phyloP scores from a whole-genome alignment of 148 eudicot genomes.

The Amaranthus palmeri region DNA sequence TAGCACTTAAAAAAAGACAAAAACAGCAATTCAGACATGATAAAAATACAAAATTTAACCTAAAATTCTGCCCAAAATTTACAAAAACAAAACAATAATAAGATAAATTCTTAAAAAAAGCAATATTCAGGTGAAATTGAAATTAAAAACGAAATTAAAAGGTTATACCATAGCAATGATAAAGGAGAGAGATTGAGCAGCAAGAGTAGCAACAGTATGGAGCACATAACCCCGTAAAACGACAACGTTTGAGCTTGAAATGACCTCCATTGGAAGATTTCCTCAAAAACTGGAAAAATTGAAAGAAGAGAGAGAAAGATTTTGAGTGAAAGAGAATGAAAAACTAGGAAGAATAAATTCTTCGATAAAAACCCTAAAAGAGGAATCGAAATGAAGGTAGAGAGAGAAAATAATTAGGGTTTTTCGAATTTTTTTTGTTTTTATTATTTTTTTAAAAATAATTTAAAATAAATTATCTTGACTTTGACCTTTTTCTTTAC shows the following conservation, averaged over 20 bases:
- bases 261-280: constrained; percentile 21
- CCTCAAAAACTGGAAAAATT: constrained; percentile 4
- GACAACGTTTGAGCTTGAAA: constrained; percentile 19
- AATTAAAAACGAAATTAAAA: neutral
- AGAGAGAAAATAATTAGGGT: constrained; percentile 16
- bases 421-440: constrained; percentile 1
- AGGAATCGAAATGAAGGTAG: constrained; percentile 24
- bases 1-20: too few relatives aligned
- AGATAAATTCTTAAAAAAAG: neutral
- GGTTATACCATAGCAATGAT: constrained; percentile 22
- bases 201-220: constrained; percentile 17
- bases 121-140: neutral
- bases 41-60: neutral
- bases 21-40: constrained; percentile 4
- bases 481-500: too few relatives aligned
- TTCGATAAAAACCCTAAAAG: constrained; percentile 23
- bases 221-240: constrained; percentile 18
- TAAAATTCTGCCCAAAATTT: neutral
- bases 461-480: too few relatives aligned
- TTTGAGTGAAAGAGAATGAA: neutral
- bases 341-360: constrained; percentile 18
- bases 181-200: constrained; percentile 24
- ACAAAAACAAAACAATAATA: neutral
- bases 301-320: neutral
- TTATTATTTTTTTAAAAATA: too few relatives aligned